Evolutionary conservation across 78 protist species (phyloP).

Genomic region (Chrysochromulina tobinii): DNA sequence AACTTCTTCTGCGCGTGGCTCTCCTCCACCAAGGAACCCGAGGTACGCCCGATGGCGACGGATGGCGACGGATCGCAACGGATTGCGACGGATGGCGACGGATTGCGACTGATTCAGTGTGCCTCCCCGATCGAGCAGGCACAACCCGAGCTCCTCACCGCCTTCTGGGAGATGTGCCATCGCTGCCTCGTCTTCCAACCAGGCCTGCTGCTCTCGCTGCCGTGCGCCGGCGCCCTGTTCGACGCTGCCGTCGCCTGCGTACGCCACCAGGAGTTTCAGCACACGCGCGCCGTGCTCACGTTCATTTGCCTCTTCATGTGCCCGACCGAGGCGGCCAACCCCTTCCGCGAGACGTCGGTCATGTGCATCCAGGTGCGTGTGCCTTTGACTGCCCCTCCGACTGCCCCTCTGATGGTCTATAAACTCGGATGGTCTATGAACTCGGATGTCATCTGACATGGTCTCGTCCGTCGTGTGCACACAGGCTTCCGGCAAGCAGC

Average conservation of each 20-base stretch:
- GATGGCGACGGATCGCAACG: no score
- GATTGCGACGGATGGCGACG: no score
- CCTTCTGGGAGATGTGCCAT: conserved; percentile 1
- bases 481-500: background rate
- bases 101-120: background rate
- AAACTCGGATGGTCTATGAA: no score
- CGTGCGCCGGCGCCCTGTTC: background rate
- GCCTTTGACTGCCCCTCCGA: no score
- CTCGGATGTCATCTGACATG: no score
- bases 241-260: background rate
- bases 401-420: no score
- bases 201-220: background rate
- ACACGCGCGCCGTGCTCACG: conserved; percentile 9
- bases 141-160: background rate
- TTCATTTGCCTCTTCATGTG: background rate
- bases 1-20: no score
- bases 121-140: background rate
- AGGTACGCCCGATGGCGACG: no score
- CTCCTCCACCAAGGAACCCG: no score
- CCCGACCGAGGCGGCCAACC: background rate
- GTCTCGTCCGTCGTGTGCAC: no score
- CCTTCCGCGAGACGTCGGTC: no score
- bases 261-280: background rate
- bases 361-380: no score
- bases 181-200: conserved; percentile 15